These are phyloP conservation scores for Dendrocalamus sinicus DNA, from an alignment of 176 grass and related monocot genomes.

Conservation along the genomic window DNA sequence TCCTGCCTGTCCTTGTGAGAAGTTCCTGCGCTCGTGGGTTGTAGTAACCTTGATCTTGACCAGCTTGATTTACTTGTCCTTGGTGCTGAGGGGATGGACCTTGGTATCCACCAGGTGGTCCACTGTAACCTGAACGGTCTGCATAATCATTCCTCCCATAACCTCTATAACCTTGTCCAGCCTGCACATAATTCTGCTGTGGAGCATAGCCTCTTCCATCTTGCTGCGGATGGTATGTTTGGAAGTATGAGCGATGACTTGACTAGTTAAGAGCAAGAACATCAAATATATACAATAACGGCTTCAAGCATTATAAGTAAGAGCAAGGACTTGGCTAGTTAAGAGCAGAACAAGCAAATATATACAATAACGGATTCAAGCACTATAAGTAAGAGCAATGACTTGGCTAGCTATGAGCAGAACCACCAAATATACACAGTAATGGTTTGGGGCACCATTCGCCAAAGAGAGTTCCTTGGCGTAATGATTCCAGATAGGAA, in stretches of 20 bases:
- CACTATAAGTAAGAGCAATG: conserved; percentile 24
- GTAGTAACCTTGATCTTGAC: conserved; percentile 58
- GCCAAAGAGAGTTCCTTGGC: background rate
- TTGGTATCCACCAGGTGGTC: conserved; percentile 46
- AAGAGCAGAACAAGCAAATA: background rate
- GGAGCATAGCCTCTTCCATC: conserved; percentile 60
- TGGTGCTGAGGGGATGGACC: conserved; percentile 42
- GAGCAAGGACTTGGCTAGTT: background rate
- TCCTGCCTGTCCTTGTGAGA: conserved; percentile 55
- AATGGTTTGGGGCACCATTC: no score
- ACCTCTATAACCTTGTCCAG: conserved; percentile 35
- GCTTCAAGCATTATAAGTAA: background rate
- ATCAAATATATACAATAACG: background rate
- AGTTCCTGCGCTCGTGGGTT: conserved; percentile 56
- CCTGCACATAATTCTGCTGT: conserved; percentile 55
- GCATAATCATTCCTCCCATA: conserved; percentile 41
- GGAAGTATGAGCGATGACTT: conserved; percentile 18
- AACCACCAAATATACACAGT: no score
- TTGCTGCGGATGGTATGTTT: conserved; percentile 49
- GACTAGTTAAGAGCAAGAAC: background rate
- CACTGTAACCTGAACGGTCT: conserved; percentile 46
- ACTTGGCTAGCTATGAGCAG: no score
- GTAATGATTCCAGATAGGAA: background rate
- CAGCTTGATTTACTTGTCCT: conserved; percentile 54
- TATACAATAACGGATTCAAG: background rate